Evolutionary conservation across 1,284 basidiomycete species (phyloP), one percentile per base, ranked within the genome.

Genomic region (Wallemia hederae): DNA sequence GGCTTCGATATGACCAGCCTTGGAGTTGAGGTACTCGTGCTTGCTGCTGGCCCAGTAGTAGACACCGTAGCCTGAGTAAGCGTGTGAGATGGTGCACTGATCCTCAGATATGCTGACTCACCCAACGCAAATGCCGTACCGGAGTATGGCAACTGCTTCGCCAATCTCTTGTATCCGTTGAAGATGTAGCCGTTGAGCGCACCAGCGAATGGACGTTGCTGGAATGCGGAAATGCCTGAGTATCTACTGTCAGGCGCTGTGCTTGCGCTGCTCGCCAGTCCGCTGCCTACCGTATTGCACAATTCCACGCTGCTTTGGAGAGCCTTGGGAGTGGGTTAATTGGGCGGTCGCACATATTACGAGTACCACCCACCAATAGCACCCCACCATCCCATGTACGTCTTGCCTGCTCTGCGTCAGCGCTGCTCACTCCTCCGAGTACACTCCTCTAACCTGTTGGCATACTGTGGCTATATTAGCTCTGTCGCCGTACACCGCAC

Each of bases 371-470:
- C 77, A 59, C 74, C 74, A 69, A 80, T 78, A 72, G 83, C 81
- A 74, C 89, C 89, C 89, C 89, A 94, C 89, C 89, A 92, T 61
- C 82, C 75, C 72, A 78, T 83, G 86, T 91, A 63, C 5, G 39
- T 33, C 19, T 33, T 33, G 19, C 31, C 31, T 33, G 7, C 9
- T 33, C n/a, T n/a, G n/a, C n/a, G n/a, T n/a, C n/a, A n/a, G n/a
- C n/a, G n/a, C n/a, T n/a, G n/a, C n/a, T n/a, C n/a, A n/a, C n/a
- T n/a, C n/a, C n/a, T n/a, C n/a, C n/a, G n/a, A n/a, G n/a, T n/a
- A n/a, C n/a, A n/a, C 7, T 33, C 19, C 9, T 15, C 11, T 49
- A 15, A n/a, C 39, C 39, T 49, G 39, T 49, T 49, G 39, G 39
- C 39, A 49, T 49, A 49, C 39, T 49, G 22, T 7, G n/a, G 11